These are phyloP conservation scores for Apiospora rasikravindrae DNA, from an alignment of 2,329 filamentous ascomycete species.

Conservation along the genomic window DNA sequence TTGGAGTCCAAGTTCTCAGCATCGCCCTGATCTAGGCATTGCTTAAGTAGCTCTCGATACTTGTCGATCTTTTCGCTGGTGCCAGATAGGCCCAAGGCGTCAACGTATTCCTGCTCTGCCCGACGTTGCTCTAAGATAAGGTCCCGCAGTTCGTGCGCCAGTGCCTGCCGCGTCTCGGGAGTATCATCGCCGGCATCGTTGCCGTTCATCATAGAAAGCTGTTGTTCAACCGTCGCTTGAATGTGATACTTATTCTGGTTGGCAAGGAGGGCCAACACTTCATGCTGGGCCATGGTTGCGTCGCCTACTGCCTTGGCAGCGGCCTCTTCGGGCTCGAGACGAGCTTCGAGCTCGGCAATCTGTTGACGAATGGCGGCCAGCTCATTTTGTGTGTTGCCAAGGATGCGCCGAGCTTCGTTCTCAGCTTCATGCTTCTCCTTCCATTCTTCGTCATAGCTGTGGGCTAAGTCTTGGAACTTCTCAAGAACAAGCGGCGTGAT, in stretches of 20 bases:
- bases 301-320: slow-evolving; percentile 57
- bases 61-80: slow-evolving; percentile 75
- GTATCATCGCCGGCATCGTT: slow-evolving; percentile 49
- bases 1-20: slow-evolving; percentile 71
- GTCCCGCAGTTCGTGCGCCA: slow-evolving; percentile 63
- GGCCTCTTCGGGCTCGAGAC: slow-evolving; percentile 60
- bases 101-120: slow-evolving; percentile 71
- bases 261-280: slow-evolving; percentile 54
- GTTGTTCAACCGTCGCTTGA: slow-evolving; percentile 56
- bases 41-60: slow-evolving; percentile 72
- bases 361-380: slow-evolving; percentile 65
- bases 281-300: slow-evolving; percentile 53
- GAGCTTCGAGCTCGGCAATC: slow-evolving; percentile 60
- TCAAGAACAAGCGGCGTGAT: slow-evolving; percentile 73
- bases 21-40: slow-evolving; percentile 71
- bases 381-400: slow-evolving; percentile 72
- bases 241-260: slow-evolving; percentile 60
- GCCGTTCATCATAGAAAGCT: slow-evolving; percentile 58
- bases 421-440: slow-evolving; percentile 74
- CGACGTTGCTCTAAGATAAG: slow-evolving; percentile 64
- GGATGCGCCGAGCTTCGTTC: slow-evolving; percentile 68
- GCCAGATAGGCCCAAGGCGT: slow-evolving; percentile 70
- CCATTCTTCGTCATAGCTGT: slow-evolving; percentile 76
- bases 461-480: slow-evolving; percentile 73
- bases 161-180: slow-evolving; percentile 59